Conservation (phyloP, 371 early-diverging fungal genomes). For the Mortierella sp. region DNA sequence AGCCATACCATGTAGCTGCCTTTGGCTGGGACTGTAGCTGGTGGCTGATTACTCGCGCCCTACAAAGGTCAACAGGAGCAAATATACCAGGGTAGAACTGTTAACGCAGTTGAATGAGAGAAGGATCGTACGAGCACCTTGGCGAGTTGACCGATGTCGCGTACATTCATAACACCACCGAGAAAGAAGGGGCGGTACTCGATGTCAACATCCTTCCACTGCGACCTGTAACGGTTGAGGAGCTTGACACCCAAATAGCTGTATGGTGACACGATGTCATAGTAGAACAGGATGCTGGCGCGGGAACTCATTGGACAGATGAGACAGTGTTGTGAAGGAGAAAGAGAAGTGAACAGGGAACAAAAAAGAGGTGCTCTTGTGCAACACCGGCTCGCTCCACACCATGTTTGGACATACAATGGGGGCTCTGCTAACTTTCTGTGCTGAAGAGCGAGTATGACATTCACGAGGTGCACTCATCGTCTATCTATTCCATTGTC, state of each 20-base stretch:
- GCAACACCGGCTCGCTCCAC: no score
- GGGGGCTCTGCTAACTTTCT: no score
- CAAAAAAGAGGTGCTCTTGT: background rate
- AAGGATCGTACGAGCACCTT: no score
- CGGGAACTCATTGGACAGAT: slow-evolving; percentile 18
- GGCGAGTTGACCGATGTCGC: background rate
- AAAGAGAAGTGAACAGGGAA: background rate
- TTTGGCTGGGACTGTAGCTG: slow-evolving; percentile 37
- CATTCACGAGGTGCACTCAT: background rate
- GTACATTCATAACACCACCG: slow-evolving; percentile 46
- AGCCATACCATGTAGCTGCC: slow-evolving; percentile 40
- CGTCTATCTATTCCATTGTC: background rate
- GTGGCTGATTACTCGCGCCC: slow-evolving; percentile 41
- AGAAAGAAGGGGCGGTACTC: slow-evolving; percentile 55
- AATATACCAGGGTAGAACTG: background rate
- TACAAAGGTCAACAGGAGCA: background rate
- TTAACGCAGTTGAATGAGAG: background rate
- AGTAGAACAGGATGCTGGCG: slow-evolving; percentile 55
- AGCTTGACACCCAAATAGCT: slow-evolving; percentile 59
- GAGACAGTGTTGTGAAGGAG: background rate
- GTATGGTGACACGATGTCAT: slow-evolving; percentile 57
- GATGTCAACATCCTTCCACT: slow-evolving; percentile 54
- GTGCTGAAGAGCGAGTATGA: no score
- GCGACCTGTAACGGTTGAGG: slow-evolving; percentile 56
- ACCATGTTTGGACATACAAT: no score